Evolutionary conservation across 441 rosid species (phyloP), one percentile per base, ranked within the genome.

Genomic region (Capsella rubella): DNA sequence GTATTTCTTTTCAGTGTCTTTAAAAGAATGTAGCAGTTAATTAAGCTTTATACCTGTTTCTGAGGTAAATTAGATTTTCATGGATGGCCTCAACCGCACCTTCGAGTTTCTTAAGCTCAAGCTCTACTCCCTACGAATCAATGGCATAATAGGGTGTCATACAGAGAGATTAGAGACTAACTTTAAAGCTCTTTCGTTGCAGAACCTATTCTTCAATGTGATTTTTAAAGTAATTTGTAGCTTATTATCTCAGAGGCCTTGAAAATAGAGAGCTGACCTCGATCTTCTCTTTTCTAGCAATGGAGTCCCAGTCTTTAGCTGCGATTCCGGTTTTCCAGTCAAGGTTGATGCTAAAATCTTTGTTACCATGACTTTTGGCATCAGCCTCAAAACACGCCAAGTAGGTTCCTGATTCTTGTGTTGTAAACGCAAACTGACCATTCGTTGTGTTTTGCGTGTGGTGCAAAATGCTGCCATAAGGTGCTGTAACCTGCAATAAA

Each of bases 241-340:
- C 2, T 13, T 28, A 54, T 8, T 55, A n/a, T 55, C 39, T 54
- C 39, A 31, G 21, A 31, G 21, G 21, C 2, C 0, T 57, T 5
- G 47, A 47, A 28, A 49, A 21, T 59, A n/a, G 50, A 63, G 58
- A 50, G 66, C 85, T 82, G 55, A 95, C 99, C 89, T 95, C 96
- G 8, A 92, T 82, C 82, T 92, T 92, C 82, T 95, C 98, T 80
- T 86, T 95, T 71, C 73, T 92, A 39, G 99, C 99, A 55, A 95
- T 93, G n/a, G 95, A 83, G 13, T 89, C 97, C 99, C 99, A 95
- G 73, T 92, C 98, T 75, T 88, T 92, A 13, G 99, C 95, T 0
- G 92, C 92, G 62, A 89, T 88, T 72, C 99, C 99, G 55, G 89
- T 92, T 85, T 87, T 92, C 98, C 97, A 95, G 73, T 95, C 97